These are phyloP conservation scores for Backusella westeae DNA, from an alignment of 192 early-diverging fungal species.

Conservation along the genomic window DNA sequence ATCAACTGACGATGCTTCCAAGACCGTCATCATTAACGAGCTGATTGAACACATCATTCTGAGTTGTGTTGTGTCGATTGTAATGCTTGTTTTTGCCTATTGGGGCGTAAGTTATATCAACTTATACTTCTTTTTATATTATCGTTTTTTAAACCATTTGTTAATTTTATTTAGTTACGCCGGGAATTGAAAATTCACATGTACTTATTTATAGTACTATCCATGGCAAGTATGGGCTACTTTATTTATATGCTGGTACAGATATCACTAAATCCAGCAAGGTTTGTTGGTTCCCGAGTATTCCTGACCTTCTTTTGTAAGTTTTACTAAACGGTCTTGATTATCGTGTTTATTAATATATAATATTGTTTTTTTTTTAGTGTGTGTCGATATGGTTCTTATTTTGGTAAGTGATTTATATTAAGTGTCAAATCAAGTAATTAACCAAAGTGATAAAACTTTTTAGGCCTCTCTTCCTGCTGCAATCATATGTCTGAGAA, in stretches of 20 bases:
- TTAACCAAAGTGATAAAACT: not conserved
- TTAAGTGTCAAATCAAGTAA: not conserved
- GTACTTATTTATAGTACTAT: conserved; percentile 56
- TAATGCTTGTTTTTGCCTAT: conserved; percentile 50
- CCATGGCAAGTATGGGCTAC: conserved; percentile 65
- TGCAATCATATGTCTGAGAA: conserved; percentile 58
- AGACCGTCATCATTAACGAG: conserved; percentile 28
- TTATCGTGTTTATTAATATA: not conserved
- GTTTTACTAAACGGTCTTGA: conserved; percentile 1
- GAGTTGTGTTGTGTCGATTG: conserved; percentile 43
- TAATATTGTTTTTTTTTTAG: conserved; percentile 14
- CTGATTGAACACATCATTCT: conserved; percentile 44
- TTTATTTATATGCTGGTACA: conserved; percentile 66
- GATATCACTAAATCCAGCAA: conserved; percentile 43
- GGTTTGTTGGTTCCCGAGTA: conserved; percentile 46
- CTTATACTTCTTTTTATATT: too few relatives aligned
- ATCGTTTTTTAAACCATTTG: not conserved
- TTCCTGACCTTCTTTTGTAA: conserved; percentile 60
- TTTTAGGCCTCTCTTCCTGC: conserved; percentile 44
- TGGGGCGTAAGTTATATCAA: conserved; percentile 47
- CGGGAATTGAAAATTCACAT: conserved; percentile 54
- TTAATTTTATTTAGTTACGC: conserved; percentile 39
- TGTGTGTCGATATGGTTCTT: conserved; percentile 46
- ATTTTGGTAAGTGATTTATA: conserved; percentile 38
- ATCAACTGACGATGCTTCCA: conserved; percentile 9